Conservation (phyloP, 495 filamentous ascomycete genomes). For the Neurospora tetrasperma region DNA sequence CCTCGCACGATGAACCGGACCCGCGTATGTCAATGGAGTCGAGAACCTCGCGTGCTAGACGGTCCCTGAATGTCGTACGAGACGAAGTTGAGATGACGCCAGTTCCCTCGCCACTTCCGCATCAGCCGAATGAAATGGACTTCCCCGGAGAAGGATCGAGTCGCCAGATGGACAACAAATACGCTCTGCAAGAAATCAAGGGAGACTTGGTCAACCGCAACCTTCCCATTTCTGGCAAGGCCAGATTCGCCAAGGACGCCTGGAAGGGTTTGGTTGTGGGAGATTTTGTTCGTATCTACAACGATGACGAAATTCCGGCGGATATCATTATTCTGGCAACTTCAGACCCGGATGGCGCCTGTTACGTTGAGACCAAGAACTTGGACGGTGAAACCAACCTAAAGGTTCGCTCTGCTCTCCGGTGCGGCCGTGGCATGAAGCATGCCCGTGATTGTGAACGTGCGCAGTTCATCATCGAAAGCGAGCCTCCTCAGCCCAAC, state of each 20-base stretch:
- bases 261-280: conserved; percentile 97
- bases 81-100: conserved; percentile 89
- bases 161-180: conserved; percentile 24
- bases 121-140: conserved; percentile 16
- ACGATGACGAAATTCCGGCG: conserved; percentile 89
- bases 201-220: conserved; percentile 41
- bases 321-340: conserved; percentile 95
- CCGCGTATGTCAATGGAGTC: conserved; percentile 60
- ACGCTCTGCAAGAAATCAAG: conserved; percentile 26
- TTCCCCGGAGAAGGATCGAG: conserved; percentile 15
- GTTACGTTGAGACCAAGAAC: conserved; percentile 97
- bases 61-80: conserved; percentile 42
- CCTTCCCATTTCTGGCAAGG: conserved; percentile 29
- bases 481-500: conserved; percentile 84
- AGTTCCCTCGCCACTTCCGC: conserved; percentile 69
- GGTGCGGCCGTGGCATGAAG: conserved; percentile 71
- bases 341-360: conserved; percentile 87
- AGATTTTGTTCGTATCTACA: conserved; percentile 94
- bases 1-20: conserved; percentile 32
- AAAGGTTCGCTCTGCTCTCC: conserved; percentile 86
- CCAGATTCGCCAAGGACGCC: conserved; percentile 79
- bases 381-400: conserved; percentile 97
- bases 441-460: conserved; percentile 89
- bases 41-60: conserved; percentile 46
- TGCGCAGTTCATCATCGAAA: conserved; percentile 79